Base-by-base conservation (phyloP, 495 filamentous ascomycete species). In the Podospora pseudocomata region DNA sequence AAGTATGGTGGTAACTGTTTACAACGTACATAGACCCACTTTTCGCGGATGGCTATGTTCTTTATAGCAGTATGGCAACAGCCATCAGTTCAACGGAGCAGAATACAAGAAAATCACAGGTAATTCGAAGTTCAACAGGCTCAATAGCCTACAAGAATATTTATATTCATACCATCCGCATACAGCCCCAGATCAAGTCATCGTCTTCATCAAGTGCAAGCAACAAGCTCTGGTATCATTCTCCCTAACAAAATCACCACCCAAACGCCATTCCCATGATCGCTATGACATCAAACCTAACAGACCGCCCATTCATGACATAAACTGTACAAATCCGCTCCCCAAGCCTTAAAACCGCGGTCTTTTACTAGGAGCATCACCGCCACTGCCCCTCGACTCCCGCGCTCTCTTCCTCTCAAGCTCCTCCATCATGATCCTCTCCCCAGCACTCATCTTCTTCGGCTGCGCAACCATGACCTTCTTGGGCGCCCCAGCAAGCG, bases 381-480 rank as follows among this genome's bases (percentile, higher is more conserved):
- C 39, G 0, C 74, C 77, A 11, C 18, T 58, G 5, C 79, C 79
- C 28, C 73, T 73, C 5, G 64, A 63, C 53, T 83, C 87, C 27
- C 86, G 81, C 16, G 75, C 72, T 58, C 89, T 83, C 76, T 94
- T 94, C 49, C 85, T 82, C 72, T 94, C 89, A 74, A 91, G 84
- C 71, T 94, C 92, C 68, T 91, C 89, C 76, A 89, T 91, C 92
- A 96, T 96, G 67, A 95, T 95, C 66, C 92, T 83, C 70, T 96
- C 92, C n/a, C 90, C 90, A 76, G 95, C 91, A 69, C 89, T 91
- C 85, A 95, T 92, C 81, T 91, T 92, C 69, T 91, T 91, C 2
- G 86, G 85, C 57, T 82, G 84, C 63, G 88, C 82, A n/a, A 76
- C 76, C 32, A 81, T 76, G 4, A 83, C 79, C 75, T 91, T 91